Conservation (phyloP, 768 basidiomycete species). For the Podaxis sp. region DNA sequence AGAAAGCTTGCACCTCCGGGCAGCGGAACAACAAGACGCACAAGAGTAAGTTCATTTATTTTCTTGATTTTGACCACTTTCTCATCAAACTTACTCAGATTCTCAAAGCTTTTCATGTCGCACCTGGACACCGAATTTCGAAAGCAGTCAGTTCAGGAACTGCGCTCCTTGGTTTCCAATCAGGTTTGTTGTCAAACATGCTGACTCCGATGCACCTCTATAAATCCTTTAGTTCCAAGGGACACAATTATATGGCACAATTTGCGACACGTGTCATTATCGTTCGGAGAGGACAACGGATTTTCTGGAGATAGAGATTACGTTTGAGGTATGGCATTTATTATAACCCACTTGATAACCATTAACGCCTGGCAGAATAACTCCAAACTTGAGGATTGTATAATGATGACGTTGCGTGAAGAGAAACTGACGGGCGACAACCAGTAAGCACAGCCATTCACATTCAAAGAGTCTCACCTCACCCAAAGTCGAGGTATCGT, state of each 20-base stretch:
- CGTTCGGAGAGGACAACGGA: conserved; percentile 64
- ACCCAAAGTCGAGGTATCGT: conserved; percentile 51
- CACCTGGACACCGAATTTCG: conserved; percentile 85
- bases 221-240: conserved; percentile 75
- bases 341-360: neutral
- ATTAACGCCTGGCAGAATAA: conserved; percentile 47
- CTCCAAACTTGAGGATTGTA: conserved; percentile 67
- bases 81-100: conserved; percentile 39
- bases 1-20: conserved; percentile 75
- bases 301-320: conserved; percentile 89
- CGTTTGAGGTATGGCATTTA: conserved; percentile 54
- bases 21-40: conserved; percentile 92
- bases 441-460: conserved; percentile 41
- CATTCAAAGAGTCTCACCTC: neutral
- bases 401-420: conserved; percentile 57
- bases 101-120: conserved; percentile 92
- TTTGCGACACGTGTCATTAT: conserved; percentile 65
- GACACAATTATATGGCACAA: conserved; percentile 72
- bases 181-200: conserved; percentile 43
- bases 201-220: neutral
- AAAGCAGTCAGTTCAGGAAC: conserved; percentile 61
- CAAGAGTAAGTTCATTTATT: conserved; percentile 64
- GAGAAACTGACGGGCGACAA: conserved; percentile 84
- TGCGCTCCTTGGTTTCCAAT: conserved; percentile 67
- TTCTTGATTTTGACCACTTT: conserved; percentile 8